Percentiles rank a stretch among this genome's conserved stretches.
Conservation (phyloP, 2,329 filamentous ascomycete species). For the Talaromyces sp. region DNA sequence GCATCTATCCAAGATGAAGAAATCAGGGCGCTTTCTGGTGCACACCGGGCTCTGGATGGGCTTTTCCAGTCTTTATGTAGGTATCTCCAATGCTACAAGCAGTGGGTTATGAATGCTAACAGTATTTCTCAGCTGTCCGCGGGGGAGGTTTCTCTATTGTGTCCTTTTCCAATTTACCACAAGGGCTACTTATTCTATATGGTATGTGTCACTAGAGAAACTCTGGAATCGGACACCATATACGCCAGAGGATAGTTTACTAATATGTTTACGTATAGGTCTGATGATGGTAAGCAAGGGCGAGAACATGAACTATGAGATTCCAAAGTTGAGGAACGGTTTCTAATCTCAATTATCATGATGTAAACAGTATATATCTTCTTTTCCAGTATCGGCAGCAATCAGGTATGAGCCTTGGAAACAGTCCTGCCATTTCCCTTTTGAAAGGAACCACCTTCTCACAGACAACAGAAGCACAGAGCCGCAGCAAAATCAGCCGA, state of each 20-base stretch:
- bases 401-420: slow-evolving; percentile 14
- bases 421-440: no score
- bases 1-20: slow-evolving; percentile 64
- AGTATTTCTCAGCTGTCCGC: slow-evolving; percentile 50
- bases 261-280: slow-evolving; percentile 23
- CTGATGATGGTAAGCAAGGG: slow-evolving; percentile 43
- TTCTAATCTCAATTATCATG: no score
- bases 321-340: no score
- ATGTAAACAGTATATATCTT: slow-evolving; percentile 21
- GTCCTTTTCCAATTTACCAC: slow-evolving; percentile 58
- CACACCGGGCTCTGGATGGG: slow-evolving; percentile 63
- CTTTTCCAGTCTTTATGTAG: slow-evolving; percentile 63
- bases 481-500: slow-evolving; percentile 60
- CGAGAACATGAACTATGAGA: no score
- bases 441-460: no score
- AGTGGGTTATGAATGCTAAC: not conserved
- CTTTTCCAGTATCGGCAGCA: slow-evolving; percentile 13
- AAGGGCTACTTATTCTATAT: slow-evolving; percentile 35
- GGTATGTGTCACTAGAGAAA: slow-evolving; percentile 23
- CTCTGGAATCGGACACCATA: no score
- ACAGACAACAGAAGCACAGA: not conserved
- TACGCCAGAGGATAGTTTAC: slow-evolving; percentile 2
- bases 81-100: not conserved
- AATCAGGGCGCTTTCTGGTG: slow-evolving; percentile 55
- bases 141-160: slow-evolving; percentile 69